phyloP scores from a whole-genome alignment of 148 eudicot genomes.

The Arbutus unedo region DNA sequence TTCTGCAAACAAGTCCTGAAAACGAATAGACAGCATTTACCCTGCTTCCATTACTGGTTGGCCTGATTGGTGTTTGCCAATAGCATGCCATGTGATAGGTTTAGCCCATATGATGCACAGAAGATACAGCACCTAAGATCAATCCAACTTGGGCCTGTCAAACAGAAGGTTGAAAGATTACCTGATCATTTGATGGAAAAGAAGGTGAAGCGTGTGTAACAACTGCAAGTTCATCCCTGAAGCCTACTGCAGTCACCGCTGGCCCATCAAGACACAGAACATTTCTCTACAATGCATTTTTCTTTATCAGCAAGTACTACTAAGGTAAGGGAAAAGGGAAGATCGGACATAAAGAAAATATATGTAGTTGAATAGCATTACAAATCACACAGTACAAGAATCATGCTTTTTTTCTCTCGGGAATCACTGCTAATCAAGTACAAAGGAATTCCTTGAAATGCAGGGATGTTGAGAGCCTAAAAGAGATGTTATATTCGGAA shows the following conservation, averaged over 20 bases:
- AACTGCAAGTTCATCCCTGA: conserved; percentile 76
- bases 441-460: too few species aligned
- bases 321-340: neutral
- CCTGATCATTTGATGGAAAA: conserved; percentile 89
- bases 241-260: conserved; percentile 90
- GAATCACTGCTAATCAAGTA: neutral
- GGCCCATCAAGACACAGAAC: conserved; percentile 90
- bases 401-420: neutral
- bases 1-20: neutral
- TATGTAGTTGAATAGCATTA: neutral
- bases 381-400: neutral
- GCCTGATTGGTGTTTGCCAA: neutral
- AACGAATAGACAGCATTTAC: neutral
- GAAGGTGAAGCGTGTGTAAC: conserved; percentile 77
- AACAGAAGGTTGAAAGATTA: conserved; percentile 19
- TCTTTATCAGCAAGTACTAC: neutral
- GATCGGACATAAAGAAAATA: neutral
- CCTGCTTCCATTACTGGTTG: neutral
- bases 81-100: neutral
- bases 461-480: too few species aligned
- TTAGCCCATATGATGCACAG: neutral
- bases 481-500: neutral
- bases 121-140: neutral
- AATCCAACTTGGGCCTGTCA: neutral
- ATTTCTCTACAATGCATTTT: conserved; percentile 45